These are phyloP conservation scores for Nakazawaea pomicola DNA, from an alignment of 805 yeast genomes.

Conservation along the genomic window DNA sequence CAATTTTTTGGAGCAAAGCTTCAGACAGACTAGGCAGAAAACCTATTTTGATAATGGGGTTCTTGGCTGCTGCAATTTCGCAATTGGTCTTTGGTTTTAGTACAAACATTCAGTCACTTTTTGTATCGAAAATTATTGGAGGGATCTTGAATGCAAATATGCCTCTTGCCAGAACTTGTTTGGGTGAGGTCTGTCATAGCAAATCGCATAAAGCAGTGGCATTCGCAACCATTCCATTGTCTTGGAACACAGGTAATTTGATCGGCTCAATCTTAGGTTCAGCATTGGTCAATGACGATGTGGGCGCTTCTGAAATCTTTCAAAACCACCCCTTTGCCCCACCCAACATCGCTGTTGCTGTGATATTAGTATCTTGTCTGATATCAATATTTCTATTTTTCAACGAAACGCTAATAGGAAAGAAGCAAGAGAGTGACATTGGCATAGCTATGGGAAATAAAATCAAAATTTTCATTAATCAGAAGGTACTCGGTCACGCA, in stretches of 20 bases:
- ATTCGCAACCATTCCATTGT: slow-evolving; percentile 53
- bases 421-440: background rate
- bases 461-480: background rate
- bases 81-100: slow-evolving; percentile 51
- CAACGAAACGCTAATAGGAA: background rate
- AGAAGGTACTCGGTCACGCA: background rate
- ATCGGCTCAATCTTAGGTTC: slow-evolving; percentile 51
- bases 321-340: slow-evolving; percentile 42
- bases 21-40: slow-evolving; percentile 56
- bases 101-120: slow-evolving; percentile 44
- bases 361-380: slow-evolving; percentile 22
- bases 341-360: slow-evolving; percentile 44
- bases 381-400: slow-evolving; percentile 17
- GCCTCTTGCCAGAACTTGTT: slow-evolving; percentile 55
- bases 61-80: slow-evolving; percentile 45
- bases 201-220: slow-evolving; percentile 59
- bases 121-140: slow-evolving; percentile 46
- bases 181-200: slow-evolving; percentile 57
- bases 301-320: slow-evolving; percentile 12
- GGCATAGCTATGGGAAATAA: background rate
- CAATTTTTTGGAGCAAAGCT: slow-evolving; percentile 56
- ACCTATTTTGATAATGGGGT: slow-evolving; percentile 44
- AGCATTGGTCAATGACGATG: background rate
- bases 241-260: slow-evolving; percentile 57
- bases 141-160: slow-evolving; percentile 63